Base-by-base conservation (phyloP, 345 rosid species). In the Salix brachista region DNA sequence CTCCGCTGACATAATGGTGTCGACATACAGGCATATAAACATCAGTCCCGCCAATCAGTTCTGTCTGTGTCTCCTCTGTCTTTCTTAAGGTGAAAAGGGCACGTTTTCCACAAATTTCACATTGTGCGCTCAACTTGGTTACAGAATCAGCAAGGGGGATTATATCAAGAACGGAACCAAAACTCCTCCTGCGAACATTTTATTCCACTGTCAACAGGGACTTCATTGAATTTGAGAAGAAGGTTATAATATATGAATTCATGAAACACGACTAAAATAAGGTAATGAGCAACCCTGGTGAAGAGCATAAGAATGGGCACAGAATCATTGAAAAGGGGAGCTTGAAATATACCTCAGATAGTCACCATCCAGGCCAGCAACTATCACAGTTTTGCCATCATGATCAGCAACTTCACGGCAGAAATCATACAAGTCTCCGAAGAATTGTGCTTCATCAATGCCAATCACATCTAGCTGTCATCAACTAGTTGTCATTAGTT, bases 351-450 rank as follows among this genome's bases (percentile, higher is more conserved):
- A 90, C 97, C 99, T 88, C 78, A 91, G 75, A 74, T 89, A 91
- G 85, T 95, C 97, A 12, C 99, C 99, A 67, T 92, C 97, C 42
- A 92, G 84, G 36, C 99, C 97, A 13, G 99, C 95, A n/a, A 95
- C 96, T 37, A 95, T 83, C 11, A 91, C 88, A 30, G 85, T 88
- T 85, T 91, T 92, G 23, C 97, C 94, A 66, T 91, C 94, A 44
- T 71, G 84, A 80, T 95, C 99, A 56, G 99, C 96, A 65, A 94
- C 97, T 75, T 90, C 92, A 21, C 88, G 86, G 83, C 97, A 95
- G 80, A 95, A 92, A 74, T 91, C 97, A 80, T 90, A 90, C 0
- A 92, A 86, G 74, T 91, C 98, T 41, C 83, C 92, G 71, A 94
- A 92, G 84, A 92, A 94, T 54, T 92, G 97, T 71, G 98, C 98